These are phyloP conservation scores for Gossypium lobatum DNA, from an alignment of 441 rosid genomes.

Conservation along the genomic window DNA sequence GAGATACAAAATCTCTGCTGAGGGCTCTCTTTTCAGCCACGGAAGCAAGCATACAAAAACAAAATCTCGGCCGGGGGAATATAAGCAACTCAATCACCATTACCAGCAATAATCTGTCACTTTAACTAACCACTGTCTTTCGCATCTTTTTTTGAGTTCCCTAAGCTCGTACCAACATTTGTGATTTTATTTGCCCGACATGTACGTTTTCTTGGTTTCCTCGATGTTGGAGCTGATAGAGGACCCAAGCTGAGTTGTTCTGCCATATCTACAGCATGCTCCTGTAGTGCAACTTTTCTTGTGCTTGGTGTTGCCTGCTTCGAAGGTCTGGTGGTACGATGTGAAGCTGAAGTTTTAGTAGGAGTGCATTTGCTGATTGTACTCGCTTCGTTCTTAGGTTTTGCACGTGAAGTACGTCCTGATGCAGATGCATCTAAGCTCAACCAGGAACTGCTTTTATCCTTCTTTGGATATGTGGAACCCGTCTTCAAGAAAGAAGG, in stretches of 20 bases:
- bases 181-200: slow-evolving; percentile 34
- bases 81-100: background rate
- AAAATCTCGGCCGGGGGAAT: background rate
- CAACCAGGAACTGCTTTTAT: slow-evolving; percentile 61
- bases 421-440: slow-evolving; percentile 63
- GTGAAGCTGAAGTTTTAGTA: slow-evolving; percentile 22
- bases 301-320: slow-evolving; percentile 37
- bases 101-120: background rate
- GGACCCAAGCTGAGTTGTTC: slow-evolving; percentile 50
- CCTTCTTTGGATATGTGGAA: slow-evolving; percentile 34
- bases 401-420: slow-evolving; percentile 24
- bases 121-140: slow-evolving; percentile 22
- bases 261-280: slow-evolving; percentile 33
- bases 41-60: background rate
- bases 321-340: slow-evolving; percentile 40
- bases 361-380: slow-evolving; percentile 19
- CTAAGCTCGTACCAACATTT: slow-evolving; percentile 26
- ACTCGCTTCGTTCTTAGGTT: slow-evolving; percentile 29
- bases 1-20: background rate
- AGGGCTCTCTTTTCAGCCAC: background rate
- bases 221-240: slow-evolving; percentile 34
- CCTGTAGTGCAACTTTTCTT: slow-evolving; percentile 25
- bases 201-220: slow-evolving; percentile 47
- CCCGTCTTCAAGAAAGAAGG: slow-evolving; percentile 31
- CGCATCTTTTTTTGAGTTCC: slow-evolving; percentile 18